phyloP scores from a whole-genome alignment of 208 protist genomes.

The Endotrypanum monterogeii region DNA sequence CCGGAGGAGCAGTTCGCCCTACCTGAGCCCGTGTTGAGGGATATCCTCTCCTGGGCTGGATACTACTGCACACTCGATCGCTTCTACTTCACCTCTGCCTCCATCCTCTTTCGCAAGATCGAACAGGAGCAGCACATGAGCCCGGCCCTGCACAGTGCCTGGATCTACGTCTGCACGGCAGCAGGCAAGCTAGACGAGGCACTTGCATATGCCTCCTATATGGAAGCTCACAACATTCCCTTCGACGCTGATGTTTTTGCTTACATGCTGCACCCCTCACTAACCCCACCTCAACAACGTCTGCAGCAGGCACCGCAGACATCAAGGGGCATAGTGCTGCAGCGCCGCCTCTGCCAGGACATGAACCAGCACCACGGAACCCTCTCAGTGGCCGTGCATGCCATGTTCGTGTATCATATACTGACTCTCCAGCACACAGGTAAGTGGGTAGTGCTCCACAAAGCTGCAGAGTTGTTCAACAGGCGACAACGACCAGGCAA shows the following conservation, averaged over 20 bases:
- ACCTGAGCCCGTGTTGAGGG: constrained; percentile 36
- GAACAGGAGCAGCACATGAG: constrained; percentile 78
- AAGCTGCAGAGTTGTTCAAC: constrained; percentile 23
- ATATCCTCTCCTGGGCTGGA: constrained; percentile 66
- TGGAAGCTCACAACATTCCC: constrained; percentile 48
- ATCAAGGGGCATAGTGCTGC: constrained; percentile 68
- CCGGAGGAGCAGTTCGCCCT: constrained; percentile 88
- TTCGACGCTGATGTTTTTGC: constrained; percentile 80
- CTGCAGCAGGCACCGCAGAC: constrained; percentile 35
- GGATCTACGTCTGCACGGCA: constrained; percentile 72
- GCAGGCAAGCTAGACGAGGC: constrained; percentile 57
- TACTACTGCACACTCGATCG: constrained; percentile 70
- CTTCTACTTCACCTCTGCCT: constrained; percentile 74
- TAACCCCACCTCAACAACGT: constrained; percentile 41
- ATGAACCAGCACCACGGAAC: constrained; percentile 35
- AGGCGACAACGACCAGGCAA: background rate
- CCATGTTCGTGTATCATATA: constrained; percentile 82
- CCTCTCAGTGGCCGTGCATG: constrained; percentile 60
- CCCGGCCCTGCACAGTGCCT: constrained; percentile 59
- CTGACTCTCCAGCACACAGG: constrained; percentile 70
- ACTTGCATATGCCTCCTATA: constrained; percentile 46
- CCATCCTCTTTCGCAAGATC: constrained; percentile 63
- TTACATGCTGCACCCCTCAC: constrained; percentile 74
- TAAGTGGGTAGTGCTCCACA: constrained; percentile 82
- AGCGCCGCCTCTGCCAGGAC: constrained; percentile 61